phyloP scores from a whole-genome alignment of 2,329 filamentous ascomycete species.

The Bipolaris oryzae region DNA sequence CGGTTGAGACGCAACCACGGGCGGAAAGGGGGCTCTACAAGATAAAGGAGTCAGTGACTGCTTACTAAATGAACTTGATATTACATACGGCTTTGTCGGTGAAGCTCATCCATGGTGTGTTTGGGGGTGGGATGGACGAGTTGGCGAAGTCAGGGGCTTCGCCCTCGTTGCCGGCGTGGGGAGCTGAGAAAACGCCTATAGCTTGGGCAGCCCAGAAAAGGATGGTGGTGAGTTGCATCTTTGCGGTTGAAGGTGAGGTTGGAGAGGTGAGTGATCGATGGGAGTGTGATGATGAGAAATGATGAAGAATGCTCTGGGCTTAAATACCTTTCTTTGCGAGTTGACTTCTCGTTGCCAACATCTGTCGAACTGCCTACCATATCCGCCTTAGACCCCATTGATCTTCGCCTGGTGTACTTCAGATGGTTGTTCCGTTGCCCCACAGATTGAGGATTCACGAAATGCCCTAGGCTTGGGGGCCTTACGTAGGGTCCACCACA shows the following conservation, averaged over 20 bases:
- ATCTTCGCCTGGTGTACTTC: background rate
- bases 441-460: background rate
- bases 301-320: background rate
- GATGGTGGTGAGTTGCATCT: background rate
- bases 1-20: background rate
- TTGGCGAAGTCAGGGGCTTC: background rate
- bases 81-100: slow-evolving; percentile 2
- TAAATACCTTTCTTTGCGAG: background rate
- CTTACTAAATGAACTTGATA: background rate
- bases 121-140: background rate
- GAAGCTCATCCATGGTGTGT: slow-evolving; percentile 3
- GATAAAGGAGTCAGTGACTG: background rate
- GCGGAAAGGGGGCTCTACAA: background rate
- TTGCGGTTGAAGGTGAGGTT: background rate
- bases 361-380: background rate
- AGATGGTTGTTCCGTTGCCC: background rate
- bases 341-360: background rate
- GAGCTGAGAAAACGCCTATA: slow-evolving; percentile 1
- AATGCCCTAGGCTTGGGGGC: background rate
- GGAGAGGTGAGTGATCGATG: background rate
- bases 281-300: background rate
- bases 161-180: background rate
- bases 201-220: background rate
- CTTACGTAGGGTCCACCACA: background rate
- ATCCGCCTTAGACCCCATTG: background rate